Evolutionary conservation across 2,329 filamentous ascomycete species (phyloP).

Genomic region (Calonectria naviculata): DNA sequence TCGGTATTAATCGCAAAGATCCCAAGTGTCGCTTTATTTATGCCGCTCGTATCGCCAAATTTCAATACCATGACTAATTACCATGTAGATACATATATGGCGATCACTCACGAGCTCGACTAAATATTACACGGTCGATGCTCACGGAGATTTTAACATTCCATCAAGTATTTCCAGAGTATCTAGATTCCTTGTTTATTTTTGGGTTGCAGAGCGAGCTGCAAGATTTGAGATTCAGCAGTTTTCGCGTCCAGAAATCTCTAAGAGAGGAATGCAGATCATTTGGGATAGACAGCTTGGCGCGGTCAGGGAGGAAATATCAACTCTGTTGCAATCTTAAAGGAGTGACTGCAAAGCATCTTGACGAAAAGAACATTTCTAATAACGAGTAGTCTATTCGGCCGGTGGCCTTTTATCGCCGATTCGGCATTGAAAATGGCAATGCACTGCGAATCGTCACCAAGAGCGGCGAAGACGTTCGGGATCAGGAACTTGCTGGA

Average conservation of each 20-base stretch:
- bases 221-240: slow-evolving; percentile 9
- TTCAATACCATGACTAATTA: not conserved
- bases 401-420: slow-evolving; percentile 3
- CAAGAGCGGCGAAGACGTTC: not conserved
- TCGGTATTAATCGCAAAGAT: not conserved
- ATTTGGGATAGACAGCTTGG: not conserved
- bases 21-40: slow-evolving; percentile 15
- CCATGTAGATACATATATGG: not conserved
- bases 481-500: not conserved
- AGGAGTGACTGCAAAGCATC: not conserved
- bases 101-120: not conserved
- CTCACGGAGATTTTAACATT: slow-evolving; percentile 10
- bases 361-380: not conserved
- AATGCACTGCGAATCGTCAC: slow-evolving; percentile 15
- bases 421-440: slow-evolving; percentile 12
- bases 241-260: slow-evolving; percentile 9
- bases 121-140: slow-evolving; percentile 2
- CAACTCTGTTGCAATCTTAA: slow-evolving; percentile 16
- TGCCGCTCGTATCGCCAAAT: not conserved
- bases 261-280: not conserved
- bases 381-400: slow-evolving; percentile 1
- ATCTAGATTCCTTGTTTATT: slow-evolving; percentile 7
- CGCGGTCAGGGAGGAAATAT: slow-evolving; percentile 13
- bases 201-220: slow-evolving; percentile 7
- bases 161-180: slow-evolving; percentile 12